Evolutionary conservation across 2,329 filamentous ascomycete species (phyloP).

Genomic region (Alternaria longipes): DNA sequence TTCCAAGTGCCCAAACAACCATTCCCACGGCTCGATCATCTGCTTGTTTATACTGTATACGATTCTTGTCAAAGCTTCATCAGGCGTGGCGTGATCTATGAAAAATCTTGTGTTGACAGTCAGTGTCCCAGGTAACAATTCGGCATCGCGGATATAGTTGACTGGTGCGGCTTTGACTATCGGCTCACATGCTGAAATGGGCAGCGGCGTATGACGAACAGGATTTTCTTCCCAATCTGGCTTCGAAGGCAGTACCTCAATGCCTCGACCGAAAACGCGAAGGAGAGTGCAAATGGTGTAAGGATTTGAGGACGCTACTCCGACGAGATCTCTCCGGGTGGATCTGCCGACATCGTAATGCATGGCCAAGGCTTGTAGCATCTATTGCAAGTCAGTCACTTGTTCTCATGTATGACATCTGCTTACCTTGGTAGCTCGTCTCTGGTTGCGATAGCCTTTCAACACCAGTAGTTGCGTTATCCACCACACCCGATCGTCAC

Average conservation of each 20-base stretch:
- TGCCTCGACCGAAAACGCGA: constrained; percentile 21
- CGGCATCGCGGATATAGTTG: constrained; percentile 5
- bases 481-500: constrained; percentile 17
- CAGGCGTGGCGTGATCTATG: constrained; percentile 3
- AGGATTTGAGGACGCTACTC: constrained; percentile 9
- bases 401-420: too few relatives aligned
- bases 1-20: constrained; percentile 11
- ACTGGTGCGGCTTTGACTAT: constrained; percentile 12
- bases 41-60: constrained; percentile 10
- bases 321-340: constrained; percentile 6
- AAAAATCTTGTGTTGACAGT: constrained; percentile 12
- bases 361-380: constrained; percentile 14
- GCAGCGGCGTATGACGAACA: constrained; percentile 5
- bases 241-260: constrained; percentile 18
- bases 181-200: background rate
- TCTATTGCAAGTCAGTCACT: constrained; percentile 9
- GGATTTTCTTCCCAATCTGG: constrained; percentile 6
- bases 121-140: background rate
- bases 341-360: constrained; percentile 18
- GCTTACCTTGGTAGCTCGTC: constrained; percentile 19
- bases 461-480: constrained; percentile 22
- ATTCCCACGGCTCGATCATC: constrained; percentile 10
- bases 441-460: constrained; percentile 17
- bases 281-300: constrained; percentile 15
- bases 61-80: background rate